These are phyloP conservation scores for Monotropa hypopitys DNA, from an alignment of 179 eudicot species.

Conservation along the genomic window DNA sequence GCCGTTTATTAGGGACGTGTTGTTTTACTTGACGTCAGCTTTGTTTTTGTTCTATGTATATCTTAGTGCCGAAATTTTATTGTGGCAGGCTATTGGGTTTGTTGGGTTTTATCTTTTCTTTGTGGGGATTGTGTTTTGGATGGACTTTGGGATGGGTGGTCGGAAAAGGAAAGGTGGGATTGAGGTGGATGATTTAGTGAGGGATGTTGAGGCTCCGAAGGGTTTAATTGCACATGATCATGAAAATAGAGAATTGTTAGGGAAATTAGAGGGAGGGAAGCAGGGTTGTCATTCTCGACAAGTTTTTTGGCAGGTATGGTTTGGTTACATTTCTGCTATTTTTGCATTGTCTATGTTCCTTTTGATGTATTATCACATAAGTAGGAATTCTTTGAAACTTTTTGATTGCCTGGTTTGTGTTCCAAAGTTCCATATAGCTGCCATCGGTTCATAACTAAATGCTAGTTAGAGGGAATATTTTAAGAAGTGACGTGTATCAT, in stretches of 20 bases:
- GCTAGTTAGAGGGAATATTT: neutral
- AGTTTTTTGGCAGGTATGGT: constrained; percentile 37
- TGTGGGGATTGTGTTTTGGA: constrained; percentile 93
- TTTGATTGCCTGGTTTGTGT: neutral
- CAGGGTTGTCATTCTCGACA: constrained; percentile 11
- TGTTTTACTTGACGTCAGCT: constrained; percentile 66
- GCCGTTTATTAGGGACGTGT: constrained; percentile 66
- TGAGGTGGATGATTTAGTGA: constrained; percentile 18
- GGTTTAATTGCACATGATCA: constrained; percentile 16
- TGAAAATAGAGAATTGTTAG: constrained; percentile 22
- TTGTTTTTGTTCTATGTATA: constrained; percentile 73
- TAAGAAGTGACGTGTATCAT: too few relatives aligned
- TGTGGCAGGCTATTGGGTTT: constrained; percentile 96
- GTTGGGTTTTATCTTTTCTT: constrained; percentile 80
- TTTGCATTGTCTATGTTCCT: neutral
- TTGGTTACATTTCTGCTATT: neutral
- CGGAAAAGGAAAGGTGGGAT: constrained; percentile 17
- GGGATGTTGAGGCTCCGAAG: constrained; percentile 23
- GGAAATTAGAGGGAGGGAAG: constrained; percentile 12
- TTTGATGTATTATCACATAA: neutral
- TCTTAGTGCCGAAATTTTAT: constrained; percentile 73
- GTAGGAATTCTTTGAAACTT: neutral
- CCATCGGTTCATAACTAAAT: too few relatives aligned
- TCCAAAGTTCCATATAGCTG: neutral
- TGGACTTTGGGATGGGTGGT: constrained; percentile 59